Conservation (phyloP, 2,329 filamentous ascomycete species). For the Sclerotinia nivalis region DNA sequence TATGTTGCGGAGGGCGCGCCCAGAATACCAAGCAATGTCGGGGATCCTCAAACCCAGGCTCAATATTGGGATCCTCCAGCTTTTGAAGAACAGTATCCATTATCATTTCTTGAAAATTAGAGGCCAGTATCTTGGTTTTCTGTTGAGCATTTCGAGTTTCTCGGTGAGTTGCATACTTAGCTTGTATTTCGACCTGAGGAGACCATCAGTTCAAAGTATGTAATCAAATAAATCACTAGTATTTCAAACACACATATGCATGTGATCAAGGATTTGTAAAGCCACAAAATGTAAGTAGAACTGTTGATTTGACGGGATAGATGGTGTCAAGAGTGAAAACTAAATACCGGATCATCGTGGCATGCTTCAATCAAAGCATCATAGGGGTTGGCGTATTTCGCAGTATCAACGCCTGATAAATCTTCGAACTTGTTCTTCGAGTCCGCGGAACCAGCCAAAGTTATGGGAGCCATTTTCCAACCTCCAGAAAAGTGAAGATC, state of each 20-base stretch:
- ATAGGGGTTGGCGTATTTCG: conserved; percentile 39
- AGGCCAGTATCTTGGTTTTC: conserved; percentile 68
- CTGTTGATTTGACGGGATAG: neutral
- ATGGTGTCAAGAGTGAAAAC: neutral
- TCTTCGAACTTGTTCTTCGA: conserved; percentile 41
- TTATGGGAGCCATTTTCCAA: conserved; percentile 28
- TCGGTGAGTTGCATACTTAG: conserved; percentile 69
- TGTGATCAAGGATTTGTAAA: neutral
- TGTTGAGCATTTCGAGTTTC: conserved; percentile 74
- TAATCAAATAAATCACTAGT: neutral
- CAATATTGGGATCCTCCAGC: conserved; percentile 61
- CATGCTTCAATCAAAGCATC: conserved; percentile 42
- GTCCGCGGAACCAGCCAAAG: conserved; percentile 33
- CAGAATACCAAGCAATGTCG: conserved; percentile 85
- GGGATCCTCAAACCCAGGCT: conserved; percentile 71
- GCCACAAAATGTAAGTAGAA: neutral
- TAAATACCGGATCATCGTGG: conserved; percentile 37
- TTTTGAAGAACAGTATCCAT: conserved; percentile 75
- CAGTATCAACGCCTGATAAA: conserved; percentile 39
- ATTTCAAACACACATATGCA: conserved; percentile 3
- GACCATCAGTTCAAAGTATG: neutral
- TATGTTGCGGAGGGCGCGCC: conserved; percentile 75
- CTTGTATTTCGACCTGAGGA: conserved; percentile 37
- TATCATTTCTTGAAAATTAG: conserved; percentile 67
- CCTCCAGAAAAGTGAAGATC: neutral